Percentiles rank a stretch among this genome's conserved stretches.
These are phyloP conservation scores for Diaporthe velutina DNA, from an alignment of 2,329 filamentous ascomycete genomes.

Conservation along the genomic window DNA sequence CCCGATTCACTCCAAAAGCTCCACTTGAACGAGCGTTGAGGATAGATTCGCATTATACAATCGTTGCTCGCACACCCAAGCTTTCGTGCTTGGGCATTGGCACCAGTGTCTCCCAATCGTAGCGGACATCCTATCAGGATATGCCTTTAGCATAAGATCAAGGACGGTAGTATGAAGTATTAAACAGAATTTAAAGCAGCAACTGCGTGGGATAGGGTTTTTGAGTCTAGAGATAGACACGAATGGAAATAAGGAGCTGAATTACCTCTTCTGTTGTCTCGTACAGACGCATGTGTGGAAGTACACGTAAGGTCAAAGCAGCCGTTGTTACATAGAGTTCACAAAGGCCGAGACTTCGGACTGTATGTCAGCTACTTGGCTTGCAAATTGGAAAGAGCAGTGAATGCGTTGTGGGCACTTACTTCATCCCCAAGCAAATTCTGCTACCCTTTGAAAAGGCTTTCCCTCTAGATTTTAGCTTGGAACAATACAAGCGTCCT, in stretches of 20 bases:
- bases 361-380: not conserved
- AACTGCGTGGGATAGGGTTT: not conserved
- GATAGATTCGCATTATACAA: not conserved
- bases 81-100: slow-evolving; percentile 40
- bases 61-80: slow-evolving; percentile 6
- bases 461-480: not conserved
- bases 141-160: not conserved
- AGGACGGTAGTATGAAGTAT: not conserved
- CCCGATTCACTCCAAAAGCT: no score
- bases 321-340: slow-evolving; percentile 40
- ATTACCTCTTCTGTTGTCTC: slow-evolving; percentile 40
- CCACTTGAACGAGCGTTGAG: not conserved
- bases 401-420: slow-evolving; percentile 18
- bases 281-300: slow-evolving; percentile 38
- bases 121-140: slow-evolving; percentile 30
- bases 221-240: not conserved
- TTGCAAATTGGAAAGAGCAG: not conserved
- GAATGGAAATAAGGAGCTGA: not conserved
- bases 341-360: slow-evolving; percentile 38
- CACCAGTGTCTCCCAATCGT: slow-evolving; percentile 40
- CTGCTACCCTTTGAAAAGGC: slow-evolving; percentile 44
- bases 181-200: not conserved
- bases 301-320: slow-evolving; percentile 37
- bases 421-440: slow-evolving; percentile 46
- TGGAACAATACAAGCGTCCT: not conserved